Conservation (phyloP, 139 green algal genomes). For the Trebouxia sp. region DNA sequence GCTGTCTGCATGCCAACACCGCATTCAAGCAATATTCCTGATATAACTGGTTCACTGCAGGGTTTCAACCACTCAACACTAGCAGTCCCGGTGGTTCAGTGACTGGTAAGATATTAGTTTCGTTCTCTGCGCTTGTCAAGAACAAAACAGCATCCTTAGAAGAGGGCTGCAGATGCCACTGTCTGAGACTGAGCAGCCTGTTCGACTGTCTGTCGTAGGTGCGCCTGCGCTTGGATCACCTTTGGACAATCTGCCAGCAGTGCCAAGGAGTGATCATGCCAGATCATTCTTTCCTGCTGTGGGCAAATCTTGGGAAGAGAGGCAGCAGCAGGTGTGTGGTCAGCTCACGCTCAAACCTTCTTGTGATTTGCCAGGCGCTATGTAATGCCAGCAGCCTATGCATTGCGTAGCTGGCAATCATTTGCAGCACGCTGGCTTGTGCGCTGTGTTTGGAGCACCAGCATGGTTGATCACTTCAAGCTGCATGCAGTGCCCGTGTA, state of each 20-base stretch:
- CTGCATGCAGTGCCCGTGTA: background rate
- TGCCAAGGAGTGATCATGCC: constrained; percentile 20
- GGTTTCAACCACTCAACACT: constrained; percentile 1
- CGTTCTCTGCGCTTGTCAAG: background rate
- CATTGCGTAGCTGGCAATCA: no score
- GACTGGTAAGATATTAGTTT: background rate
- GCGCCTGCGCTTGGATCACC: background rate
- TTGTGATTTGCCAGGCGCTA: no score
- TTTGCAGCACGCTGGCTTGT: background rate
- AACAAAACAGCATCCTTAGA: background rate
- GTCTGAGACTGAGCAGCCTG: no score
- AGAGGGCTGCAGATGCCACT: background rate
- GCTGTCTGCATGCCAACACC: background rate
- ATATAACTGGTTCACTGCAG: background rate
- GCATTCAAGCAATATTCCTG: background rate
- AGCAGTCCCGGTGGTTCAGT: constrained; percentile 5
- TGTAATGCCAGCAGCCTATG: no score
- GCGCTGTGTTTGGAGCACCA: no score
- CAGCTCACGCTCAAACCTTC: no score
- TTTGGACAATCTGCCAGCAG: constrained; percentile 2
- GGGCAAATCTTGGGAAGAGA: constrained; percentile 11
- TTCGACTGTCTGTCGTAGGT: no score
- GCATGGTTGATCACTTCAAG: no score
- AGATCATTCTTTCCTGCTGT: constrained; percentile 9
- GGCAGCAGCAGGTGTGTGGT: background rate